phyloP scores from a whole-genome alignment of 164 flowering plant species.

The Chimonanthus salicifolius region DNA sequence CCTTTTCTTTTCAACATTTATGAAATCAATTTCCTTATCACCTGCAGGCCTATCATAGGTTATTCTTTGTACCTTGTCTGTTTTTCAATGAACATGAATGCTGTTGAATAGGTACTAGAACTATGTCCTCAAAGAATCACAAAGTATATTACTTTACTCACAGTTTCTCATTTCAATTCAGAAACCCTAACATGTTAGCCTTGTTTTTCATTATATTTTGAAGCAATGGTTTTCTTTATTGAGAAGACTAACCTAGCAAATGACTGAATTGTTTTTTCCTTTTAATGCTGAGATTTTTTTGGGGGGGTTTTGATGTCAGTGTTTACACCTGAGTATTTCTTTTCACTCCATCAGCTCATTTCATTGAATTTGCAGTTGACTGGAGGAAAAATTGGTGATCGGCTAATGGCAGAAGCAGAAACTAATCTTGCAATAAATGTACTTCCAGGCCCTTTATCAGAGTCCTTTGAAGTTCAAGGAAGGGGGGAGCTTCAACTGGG shows the following conservation, averaged over 20 bases:
- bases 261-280: not conserved
- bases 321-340: too few species aligned
- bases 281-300: too few species aligned
- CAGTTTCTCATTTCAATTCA: not conserved
- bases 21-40: too few species aligned
- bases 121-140: not conserved
- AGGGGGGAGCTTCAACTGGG: constrained; percentile 99
- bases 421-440: constrained; percentile 98
- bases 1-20: too few species aligned
- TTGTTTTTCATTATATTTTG: not conserved
- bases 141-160: too few species aligned
- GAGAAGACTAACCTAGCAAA: not conserved
- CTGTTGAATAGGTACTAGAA: not conserved
- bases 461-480: constrained; percentile 97
- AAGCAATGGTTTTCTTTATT: not conserved
- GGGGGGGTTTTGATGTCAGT: too few species aligned
- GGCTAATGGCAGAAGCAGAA: constrained; percentile 89
- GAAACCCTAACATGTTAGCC: not conserved
- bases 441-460: constrained; percentile 67
- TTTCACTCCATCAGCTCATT: too few species aligned
- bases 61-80: not conserved
- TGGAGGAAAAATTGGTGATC: constrained; percentile 91
- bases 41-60: too few species aligned
- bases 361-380: constrained; percentile 31
- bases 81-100: not conserved